Conservation (phyloP, 768 basidiomycete genomes). For the Boletus sp. region DNA sequence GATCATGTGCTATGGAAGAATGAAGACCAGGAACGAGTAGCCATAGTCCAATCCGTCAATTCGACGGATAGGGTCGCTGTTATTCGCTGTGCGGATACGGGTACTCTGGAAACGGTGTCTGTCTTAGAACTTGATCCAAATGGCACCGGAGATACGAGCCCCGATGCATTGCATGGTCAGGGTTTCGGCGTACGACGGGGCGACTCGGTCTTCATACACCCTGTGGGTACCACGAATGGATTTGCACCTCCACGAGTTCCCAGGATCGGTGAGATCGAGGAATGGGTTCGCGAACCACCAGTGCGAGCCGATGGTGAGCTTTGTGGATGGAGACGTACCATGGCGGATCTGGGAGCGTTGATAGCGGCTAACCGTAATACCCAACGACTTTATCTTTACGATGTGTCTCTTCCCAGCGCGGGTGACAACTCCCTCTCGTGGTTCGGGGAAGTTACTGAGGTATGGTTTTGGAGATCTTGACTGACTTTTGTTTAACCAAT, state of each 20-base stretch:
- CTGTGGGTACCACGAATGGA: constrained; percentile 69
- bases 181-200: constrained; percentile 80
- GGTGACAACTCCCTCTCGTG: constrained; percentile 55
- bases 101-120: constrained; percentile 63
- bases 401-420: constrained; percentile 41
- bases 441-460: constrained; percentile 86
- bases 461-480: constrained; percentile 31
- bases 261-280: constrained; percentile 79
- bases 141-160: constrained; percentile 56
- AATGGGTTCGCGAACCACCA: constrained; percentile 69
- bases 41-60: constrained; percentile 78
- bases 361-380: constrained; percentile 50
- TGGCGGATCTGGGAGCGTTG: constrained; percentile 61
- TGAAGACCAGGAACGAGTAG: constrained; percentile 64
- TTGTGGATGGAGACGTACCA: constrained; percentile 68
- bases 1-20: constrained; percentile 85
- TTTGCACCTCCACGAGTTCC: constrained; percentile 69
- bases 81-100: constrained; percentile 57
- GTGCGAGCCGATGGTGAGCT: constrained; percentile 48
- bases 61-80: constrained; percentile 67
- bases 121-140: constrained; percentile 88
- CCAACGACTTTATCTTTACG: constrained; percentile 38
- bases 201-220: constrained; percentile 82
- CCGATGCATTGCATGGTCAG: constrained; percentile 45
- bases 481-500: constrained; percentile 4